These are phyloP conservation scores for Lactarius pseudohatsudake DNA, from an alignment of 768 basidiomycete species.

Conservation along the genomic window DNA sequence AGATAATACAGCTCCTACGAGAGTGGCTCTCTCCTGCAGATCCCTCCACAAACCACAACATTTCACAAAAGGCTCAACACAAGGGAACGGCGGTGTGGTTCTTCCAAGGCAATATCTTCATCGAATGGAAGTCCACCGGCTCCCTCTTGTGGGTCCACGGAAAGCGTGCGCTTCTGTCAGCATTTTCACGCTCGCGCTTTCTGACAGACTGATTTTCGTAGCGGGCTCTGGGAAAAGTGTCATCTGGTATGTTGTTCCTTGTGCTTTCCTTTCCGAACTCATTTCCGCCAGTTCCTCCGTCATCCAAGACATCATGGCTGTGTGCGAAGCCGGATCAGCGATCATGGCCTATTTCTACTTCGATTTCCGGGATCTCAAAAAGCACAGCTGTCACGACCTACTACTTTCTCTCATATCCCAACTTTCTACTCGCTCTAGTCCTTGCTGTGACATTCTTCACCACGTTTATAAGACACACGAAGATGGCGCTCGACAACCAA, in stretches of 20 bases:
- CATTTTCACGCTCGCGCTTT: not conserved
- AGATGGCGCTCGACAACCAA: not conserved
- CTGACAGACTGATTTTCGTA: not conserved
- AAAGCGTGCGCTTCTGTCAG: not conserved
- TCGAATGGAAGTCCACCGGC: not conserved
- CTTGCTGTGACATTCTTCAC: not conserved
- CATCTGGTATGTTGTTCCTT: not conserved
- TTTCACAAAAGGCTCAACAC: not conserved
- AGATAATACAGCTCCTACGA: not conserved
- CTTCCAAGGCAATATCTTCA: not conserved
- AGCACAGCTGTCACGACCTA: not conserved
- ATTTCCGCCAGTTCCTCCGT: not conserved
- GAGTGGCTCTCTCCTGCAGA: not conserved
- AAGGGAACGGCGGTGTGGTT: not conserved
- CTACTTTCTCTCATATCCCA: not conserved
- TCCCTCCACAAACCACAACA: not conserved
- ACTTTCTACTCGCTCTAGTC: not conserved
- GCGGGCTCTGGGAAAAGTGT: not conserved
- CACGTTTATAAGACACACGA: not conserved
- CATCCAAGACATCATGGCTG: not conserved
- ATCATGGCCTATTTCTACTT: not conserved
- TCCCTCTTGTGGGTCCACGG: not conserved
- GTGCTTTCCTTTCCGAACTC: not conserved
- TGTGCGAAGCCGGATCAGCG: not conserved
- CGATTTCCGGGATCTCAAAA: not conserved